Evolutionary conservation across 768 basidiomycete species (phyloP).

Genomic region (Amanita rimosa): DNA sequence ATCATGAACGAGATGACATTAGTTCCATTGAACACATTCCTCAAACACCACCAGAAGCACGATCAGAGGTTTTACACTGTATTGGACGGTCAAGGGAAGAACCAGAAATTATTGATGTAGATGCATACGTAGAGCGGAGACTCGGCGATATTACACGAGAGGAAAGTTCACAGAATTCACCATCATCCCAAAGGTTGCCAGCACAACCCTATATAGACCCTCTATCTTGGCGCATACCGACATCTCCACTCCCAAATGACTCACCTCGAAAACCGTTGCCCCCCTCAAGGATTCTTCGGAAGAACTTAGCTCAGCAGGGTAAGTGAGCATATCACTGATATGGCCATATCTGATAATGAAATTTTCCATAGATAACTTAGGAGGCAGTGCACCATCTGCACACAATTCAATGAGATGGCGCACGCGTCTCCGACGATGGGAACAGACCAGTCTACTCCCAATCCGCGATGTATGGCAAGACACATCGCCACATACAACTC

Average conservation of each 20-base stretch:
- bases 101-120: constrained; percentile 24
- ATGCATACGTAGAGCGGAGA: constrained; percentile 16
- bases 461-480: not conserved
- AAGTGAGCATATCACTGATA: not conserved
- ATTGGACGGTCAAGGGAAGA: constrained; percentile 5
- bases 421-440: not conserved
- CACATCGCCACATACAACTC: constrained; percentile 21
- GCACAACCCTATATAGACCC: constrained; percentile 15
- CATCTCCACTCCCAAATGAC: constrained; percentile 48
- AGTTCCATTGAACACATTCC: constrained; percentile 37
- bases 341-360: not conserved
- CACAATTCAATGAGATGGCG: not conserved
- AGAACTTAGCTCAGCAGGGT: not conserved
- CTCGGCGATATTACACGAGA: not conserved
- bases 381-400: not conserved
- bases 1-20: constrained; percentile 34
- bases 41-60: constrained; percentile 33
- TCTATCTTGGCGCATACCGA: constrained; percentile 51
- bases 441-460: not conserved
- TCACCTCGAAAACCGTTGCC: constrained; percentile 48
- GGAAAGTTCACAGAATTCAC: not conserved
- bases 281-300: constrained; percentile 20
- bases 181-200: not conserved
- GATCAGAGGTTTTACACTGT: constrained; percentile 2
- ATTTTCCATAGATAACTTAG: not conserved